Evolutionary conservation across 2,329 filamentous ascomycete species (phyloP), one percentile per base, ranked within the genome.

Genomic region (Fusarium decemcellulare): DNA sequence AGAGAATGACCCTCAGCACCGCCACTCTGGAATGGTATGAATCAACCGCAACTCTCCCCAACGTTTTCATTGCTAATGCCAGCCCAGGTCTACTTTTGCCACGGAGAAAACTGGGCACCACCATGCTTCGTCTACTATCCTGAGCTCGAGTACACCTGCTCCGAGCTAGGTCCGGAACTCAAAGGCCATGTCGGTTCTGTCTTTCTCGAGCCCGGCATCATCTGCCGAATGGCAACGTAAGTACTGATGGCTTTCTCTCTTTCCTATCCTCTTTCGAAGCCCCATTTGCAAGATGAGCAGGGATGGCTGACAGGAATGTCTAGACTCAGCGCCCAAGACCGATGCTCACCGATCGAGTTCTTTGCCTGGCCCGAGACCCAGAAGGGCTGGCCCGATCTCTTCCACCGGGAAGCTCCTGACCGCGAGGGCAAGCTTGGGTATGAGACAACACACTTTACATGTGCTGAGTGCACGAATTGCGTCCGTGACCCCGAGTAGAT

Each of bases 351-450:
- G 4, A 62, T 65, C 42, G 63, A 67, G 40, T 63, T 75, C 23
- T 69, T 74, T 59, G 73, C 72, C 4, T 75, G 73, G 73, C 72
- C 70, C 6, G 73, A 75, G 59, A 73, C 68, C n/a, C 36, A 67
- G 36, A 44, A 52, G 2, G 73, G 73, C 36, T 74, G 68, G 60
- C 36, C 58, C 14, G 68, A 72, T 7, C 67, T 72, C 8, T 64
- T 74, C n/a, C 67, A 70, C 12, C 64, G 65, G 30, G 42, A 56
- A 8, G 27, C 46, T 1, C 70, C 70, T 10, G 58, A 56, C 11
- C 53, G 53, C 8, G 39, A 65, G 10, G 65, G 60, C 16, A 59
- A 58, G 16, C 68, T 73, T 39, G 73, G 63, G 6, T 39, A 47
- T 37, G 56, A 56, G 34, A 69, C 65, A n/a, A 75, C 73, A n/a